A percentile compares a stretch with the other conserved stretches of the same genome.
Evolutionary conservation across 2,329 filamentous ascomycete species (phyloP).

Genomic region (Aureobasidium zeae): DNA sequence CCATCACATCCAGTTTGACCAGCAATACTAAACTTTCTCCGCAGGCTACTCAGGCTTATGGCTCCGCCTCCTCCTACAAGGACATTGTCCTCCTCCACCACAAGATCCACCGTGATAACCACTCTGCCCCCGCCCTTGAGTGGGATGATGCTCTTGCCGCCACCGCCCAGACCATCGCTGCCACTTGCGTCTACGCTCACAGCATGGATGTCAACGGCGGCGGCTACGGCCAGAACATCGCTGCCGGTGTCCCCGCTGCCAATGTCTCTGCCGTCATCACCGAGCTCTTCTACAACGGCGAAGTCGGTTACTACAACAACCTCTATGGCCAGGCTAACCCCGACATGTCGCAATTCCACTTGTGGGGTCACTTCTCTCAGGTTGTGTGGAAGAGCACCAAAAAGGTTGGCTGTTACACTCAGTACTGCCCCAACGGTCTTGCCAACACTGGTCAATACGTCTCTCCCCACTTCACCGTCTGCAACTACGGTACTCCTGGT

Average conservation of each 20-base stretch:
- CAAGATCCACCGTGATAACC: constrained; percentile 78
- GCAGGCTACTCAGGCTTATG: constrained; percentile 6
- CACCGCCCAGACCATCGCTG: constrained; percentile 56
- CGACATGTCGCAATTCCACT: constrained; percentile 51
- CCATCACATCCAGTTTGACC: constrained; percentile 16
- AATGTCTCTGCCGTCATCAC: constrained; percentile 61
- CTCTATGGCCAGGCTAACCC: constrained; percentile 54
- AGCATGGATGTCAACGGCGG: constrained; percentile 55
- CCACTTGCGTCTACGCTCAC: constrained; percentile 63
- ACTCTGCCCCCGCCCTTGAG: constrained; percentile 55
- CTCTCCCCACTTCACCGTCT: constrained; percentile 66
- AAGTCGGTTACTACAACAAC: constrained; percentile 49
- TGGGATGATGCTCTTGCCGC: constrained; percentile 58
- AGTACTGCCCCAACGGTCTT: constrained; percentile 48
- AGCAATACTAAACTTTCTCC: not conserved
- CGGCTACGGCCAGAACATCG: constrained; percentile 87
- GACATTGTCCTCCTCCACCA: constrained; percentile 57
- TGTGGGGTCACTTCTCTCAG: constrained; percentile 69
- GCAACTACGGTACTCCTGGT: constrained; percentile 76
- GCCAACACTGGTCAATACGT: constrained; percentile 34
- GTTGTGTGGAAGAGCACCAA: constrained; percentile 59
- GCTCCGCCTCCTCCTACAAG: constrained; percentile 23
- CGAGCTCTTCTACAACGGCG: constrained; percentile 82
- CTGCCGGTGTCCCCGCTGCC: constrained; percentile 50
- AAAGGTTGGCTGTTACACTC: constrained; percentile 53